These are phyloP conservation scores for Andrographis paniculata DNA, from an alignment of 305 asterid genomes.

Conservation along the genomic window DNA sequence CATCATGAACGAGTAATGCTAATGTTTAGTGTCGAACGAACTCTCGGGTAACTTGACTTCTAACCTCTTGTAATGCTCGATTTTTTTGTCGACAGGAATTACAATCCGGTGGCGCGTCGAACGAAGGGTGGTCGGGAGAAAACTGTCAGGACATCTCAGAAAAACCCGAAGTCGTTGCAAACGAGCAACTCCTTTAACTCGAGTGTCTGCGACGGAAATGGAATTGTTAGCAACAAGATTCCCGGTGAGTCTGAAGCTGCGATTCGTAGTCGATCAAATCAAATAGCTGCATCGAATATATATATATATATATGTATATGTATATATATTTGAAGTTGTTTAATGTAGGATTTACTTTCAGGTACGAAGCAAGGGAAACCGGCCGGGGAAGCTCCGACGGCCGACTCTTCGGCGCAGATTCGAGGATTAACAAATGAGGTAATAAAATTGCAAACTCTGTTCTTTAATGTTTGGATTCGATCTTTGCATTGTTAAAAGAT, in stretches of 20 bases:
- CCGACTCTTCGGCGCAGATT: conserved; percentile 32
- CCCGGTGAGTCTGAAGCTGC: conserved; percentile 25
- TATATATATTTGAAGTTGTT: too few relatives aligned
- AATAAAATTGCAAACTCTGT: neutral
- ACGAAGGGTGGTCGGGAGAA: conserved; percentile 69
- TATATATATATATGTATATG: too few relatives aligned
- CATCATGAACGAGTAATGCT: conserved; percentile 54
- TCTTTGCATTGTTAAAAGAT: too few relatives aligned
- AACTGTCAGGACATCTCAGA: conserved; percentile 42
- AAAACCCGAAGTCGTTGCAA: conserved; percentile 56
- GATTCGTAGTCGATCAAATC: neutral
- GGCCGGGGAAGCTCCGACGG: conserved; percentile 16
- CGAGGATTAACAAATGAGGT: conserved; percentile 52
- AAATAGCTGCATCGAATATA: too few relatives aligned
- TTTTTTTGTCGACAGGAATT: conserved; percentile 40
- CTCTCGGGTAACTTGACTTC: neutral
- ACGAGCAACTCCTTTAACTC: conserved; percentile 44
- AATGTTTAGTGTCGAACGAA: conserved; percentile 1
- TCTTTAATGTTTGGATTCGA: neutral
- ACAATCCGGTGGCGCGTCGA: conserved; percentile 78
- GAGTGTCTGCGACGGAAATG: conserved; percentile 38
- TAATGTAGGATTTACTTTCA: conserved; percentile 9
- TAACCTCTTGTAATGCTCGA: conserved; percentile 2
- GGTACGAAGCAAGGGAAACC: conserved; percentile 46
- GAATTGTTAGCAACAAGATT: conserved; percentile 27